phyloP scores from a whole-genome alignment of 805 yeast species.

The Spathaspora sp. region DNA sequence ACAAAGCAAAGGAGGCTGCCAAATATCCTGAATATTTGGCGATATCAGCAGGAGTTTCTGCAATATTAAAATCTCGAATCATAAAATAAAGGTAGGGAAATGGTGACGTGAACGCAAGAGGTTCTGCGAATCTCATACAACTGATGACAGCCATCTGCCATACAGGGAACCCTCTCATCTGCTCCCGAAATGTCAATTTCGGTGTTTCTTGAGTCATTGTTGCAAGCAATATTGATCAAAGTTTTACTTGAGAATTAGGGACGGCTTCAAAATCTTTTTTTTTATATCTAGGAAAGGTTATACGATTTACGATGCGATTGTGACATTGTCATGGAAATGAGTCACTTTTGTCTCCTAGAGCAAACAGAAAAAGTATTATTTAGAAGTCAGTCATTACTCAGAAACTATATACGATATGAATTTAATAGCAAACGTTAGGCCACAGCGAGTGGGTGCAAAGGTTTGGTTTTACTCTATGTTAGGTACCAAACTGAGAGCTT shows the following conservation, averaged over 20 bases:
- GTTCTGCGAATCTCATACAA: conserved; percentile 52
- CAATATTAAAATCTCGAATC: conserved; percentile 19
- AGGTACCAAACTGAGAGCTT: too few relatives aligned
- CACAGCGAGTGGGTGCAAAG: neutral
- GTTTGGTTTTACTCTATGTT: neutral
- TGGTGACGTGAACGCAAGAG: conserved; percentile 28
- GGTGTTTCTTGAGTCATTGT: neutral
- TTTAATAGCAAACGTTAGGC: too few relatives aligned
- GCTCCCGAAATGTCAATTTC: conserved; percentile 31
- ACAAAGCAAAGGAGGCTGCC: conserved; percentile 17
- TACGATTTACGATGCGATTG: neutral
- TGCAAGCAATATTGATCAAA: neutral
- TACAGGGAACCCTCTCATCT: conserved; percentile 49
- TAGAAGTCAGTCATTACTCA: neutral
- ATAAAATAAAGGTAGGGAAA: conserved; percentile 23
- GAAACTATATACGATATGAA: too few relatives aligned
- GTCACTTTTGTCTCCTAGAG: neutral
- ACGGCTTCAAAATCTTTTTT: neutral
- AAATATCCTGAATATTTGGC: conserved; percentile 16
- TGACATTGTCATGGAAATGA: neutral
- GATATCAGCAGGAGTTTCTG: conserved; percentile 14
- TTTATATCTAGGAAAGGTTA: neutral
- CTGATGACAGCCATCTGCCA: conserved; percentile 35
- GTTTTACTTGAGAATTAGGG: neutral
- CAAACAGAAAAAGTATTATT: neutral